These are phyloP conservation scores for Groenewaldozyma tartarivorans DNA, from an alignment of 805 yeast species.

Conservation along the genomic window DNA sequence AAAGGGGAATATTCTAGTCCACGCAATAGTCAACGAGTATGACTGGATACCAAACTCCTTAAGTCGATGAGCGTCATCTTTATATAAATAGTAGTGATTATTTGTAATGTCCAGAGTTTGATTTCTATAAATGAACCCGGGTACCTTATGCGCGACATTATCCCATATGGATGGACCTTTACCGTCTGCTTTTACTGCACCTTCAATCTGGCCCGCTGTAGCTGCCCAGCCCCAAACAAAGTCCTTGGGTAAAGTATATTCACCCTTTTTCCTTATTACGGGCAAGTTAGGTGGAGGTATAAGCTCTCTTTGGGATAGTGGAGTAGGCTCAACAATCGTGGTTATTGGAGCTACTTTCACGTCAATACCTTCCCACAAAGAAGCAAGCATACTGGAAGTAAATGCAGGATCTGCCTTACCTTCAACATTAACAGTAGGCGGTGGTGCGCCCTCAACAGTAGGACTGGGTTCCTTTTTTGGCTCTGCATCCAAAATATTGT, in stretches of 20 bases:
- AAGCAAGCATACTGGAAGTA: constrained; percentile 3
- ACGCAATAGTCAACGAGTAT: constrained; percentile 29
- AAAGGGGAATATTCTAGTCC: constrained; percentile 30
- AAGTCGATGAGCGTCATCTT: constrained; percentile 27
- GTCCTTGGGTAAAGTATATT: constrained; percentile 9
- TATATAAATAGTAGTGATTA: constrained; percentile 28
- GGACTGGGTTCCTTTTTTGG: background rate
- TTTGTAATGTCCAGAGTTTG: constrained; percentile 23
- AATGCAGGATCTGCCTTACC: background rate
- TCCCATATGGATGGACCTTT: constrained; percentile 28
- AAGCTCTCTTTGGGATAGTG: constrained; percentile 9
- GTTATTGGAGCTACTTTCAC: constrained; percentile 8
- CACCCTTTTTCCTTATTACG: background rate
- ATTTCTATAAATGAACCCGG: constrained; percentile 11
- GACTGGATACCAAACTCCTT: constrained; percentile 27
- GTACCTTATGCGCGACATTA: constrained; percentile 15
- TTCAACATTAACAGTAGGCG: background rate
- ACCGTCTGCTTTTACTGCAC: constrained; percentile 29
- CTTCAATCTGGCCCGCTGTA: constrained; percentile 31
- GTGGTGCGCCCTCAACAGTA: background rate
- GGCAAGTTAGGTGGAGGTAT: constrained; percentile 14
- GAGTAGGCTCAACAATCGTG: constrained; percentile 6
- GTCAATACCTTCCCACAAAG: constrained; percentile 13
- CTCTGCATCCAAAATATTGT: background rate
- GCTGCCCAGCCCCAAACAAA: constrained; percentile 27